Evolutionary conservation across 306 rosid genomes (phyloP).

Genomic region (Medicago truncatula): DNA sequence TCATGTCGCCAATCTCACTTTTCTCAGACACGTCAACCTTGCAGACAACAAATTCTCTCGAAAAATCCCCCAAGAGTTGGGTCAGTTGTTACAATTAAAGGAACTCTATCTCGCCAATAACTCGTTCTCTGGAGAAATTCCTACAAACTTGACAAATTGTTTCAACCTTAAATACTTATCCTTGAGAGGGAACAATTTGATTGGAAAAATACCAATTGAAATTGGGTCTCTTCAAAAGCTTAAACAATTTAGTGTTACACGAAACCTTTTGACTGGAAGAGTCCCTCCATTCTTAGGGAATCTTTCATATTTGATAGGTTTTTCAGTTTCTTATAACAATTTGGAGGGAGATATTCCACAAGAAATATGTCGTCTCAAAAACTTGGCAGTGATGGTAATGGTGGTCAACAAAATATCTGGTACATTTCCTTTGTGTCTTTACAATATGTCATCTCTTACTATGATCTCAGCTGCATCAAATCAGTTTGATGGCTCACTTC

Average conservation of each 20-base stretch:
- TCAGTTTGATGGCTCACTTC: slow-evolving; percentile 1
- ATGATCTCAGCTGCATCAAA: background rate
- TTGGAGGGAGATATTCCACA: background rate
- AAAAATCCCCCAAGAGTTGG: slow-evolving; percentile 41
- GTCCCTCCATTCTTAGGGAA: background rate
- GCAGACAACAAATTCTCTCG: slow-evolving; percentile 12
- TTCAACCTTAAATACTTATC: background rate
- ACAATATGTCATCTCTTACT: slow-evolving; percentile 8
- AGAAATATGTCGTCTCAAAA: background rate
- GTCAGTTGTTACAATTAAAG: slow-evolving; percentile 21
- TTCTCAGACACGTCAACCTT: slow-evolving; percentile 8
- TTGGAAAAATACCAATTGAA: slow-evolving; percentile 22
- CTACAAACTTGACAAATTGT: slow-evolving; percentile 34
- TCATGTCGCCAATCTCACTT: slow-evolving; percentile 42
- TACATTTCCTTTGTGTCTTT: slow-evolving; percentile 19
- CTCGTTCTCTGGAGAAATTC: slow-evolving; percentile 38
- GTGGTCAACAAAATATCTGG: background rate
- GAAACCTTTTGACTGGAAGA: background rate
- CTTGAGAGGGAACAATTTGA: background rate
- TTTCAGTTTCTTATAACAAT: background rate
- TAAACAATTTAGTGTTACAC: background rate
- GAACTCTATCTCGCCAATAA: slow-evolving; percentile 18
- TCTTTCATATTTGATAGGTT: background rate
- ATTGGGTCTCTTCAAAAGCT: slow-evolving; percentile 33
- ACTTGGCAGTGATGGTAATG: background rate